Evolutionary conservation across 352 stramenopile species (phyloP).

Genomic region (Phytophthora foliorum): DNA sequence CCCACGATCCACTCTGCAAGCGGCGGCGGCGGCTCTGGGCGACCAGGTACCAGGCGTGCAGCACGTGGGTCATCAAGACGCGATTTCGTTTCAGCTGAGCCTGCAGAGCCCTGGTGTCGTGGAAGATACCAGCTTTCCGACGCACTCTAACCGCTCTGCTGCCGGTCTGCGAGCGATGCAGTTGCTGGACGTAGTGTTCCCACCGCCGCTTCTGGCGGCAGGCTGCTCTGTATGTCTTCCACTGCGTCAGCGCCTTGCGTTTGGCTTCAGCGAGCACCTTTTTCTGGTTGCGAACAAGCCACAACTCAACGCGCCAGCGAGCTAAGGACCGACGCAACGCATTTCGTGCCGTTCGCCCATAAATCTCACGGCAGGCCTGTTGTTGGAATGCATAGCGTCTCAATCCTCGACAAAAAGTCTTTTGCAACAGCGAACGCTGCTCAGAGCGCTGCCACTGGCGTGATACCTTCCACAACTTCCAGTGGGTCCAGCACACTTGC

Average conservation of each 20-base stretch:
- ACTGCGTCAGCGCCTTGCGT: constrained; percentile 21
- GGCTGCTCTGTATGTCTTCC: constrained; percentile 26
- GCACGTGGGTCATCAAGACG: constrained; percentile 41
- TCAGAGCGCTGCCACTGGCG: constrained; percentile 26
- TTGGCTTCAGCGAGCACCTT: constrained; percentile 16
- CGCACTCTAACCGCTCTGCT: constrained; percentile 2
- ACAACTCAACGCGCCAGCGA: constrained; percentile 36
- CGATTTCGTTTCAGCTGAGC: constrained; percentile 34
- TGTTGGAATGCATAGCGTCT: constrained; percentile 33
- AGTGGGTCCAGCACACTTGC: constrained; percentile 27
- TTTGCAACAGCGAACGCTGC: constrained; percentile 7
- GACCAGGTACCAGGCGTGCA: constrained; percentile 41
- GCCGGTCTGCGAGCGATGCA: constrained; percentile 33
- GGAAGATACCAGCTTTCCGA: constrained; percentile 10
- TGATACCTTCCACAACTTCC: constrained; percentile 36
- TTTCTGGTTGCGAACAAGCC: constrained; percentile 28
- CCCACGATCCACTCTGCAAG: background rate
- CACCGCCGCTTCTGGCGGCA: constrained; percentile 40
- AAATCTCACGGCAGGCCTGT: constrained; percentile 36
- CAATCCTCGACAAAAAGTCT: constrained; percentile 23
- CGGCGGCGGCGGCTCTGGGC: constrained; percentile 19
- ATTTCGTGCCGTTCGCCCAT: constrained; percentile 9
- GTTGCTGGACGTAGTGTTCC: constrained; percentile 36
- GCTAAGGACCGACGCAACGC: constrained; percentile 25
- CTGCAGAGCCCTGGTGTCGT: constrained; percentile 32